Percentiles rank a stretch among this genome's conserved stretches.
phyloP scores from a whole-genome alignment of 2,329 filamentous ascomycete genomes.

The Aaosphaeria pasadenensis region DNA sequence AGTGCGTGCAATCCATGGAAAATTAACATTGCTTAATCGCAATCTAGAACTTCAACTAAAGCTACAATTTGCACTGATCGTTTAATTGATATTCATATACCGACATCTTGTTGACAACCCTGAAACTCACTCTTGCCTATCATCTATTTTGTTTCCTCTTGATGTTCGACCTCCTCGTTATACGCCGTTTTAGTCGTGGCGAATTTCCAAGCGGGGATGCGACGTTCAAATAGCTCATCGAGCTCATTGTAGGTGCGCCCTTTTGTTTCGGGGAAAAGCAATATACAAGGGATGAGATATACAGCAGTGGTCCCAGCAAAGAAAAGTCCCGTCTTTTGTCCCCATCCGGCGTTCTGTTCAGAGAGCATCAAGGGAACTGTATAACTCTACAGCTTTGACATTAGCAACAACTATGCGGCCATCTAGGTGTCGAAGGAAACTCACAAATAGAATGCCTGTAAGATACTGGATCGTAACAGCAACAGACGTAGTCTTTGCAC shows the following conservation, averaged over 20 bases:
- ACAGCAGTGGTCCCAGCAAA: conserved; percentile 74
- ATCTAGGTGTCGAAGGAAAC: not conserved
- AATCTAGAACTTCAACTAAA: no score
- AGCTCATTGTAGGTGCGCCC: conserved; percentile 82
- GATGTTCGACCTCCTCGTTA: not conserved
- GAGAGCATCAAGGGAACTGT: conserved; percentile 7
- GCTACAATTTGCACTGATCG: no score
- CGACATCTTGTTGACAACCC: no score
- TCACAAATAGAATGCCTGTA: conserved; percentile 3
- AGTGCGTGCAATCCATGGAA: no score
- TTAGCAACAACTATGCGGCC: not conserved
- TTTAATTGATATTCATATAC: no score
- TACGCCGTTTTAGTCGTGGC: conserved; percentile 1
- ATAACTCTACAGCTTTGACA: conserved; percentile 1
- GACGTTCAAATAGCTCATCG: conserved; percentile 72
- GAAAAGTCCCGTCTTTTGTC: conserved; percentile 68
- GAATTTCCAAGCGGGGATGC: conserved; percentile 11
- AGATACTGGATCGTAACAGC: conserved; percentile 5
- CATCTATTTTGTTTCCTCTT: not conserved
- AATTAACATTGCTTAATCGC: no score
- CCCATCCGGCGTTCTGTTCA: conserved; percentile 4
- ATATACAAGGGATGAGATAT: conserved; percentile 74
- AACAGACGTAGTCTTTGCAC: conserved; percentile 5
- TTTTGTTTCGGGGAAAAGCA: conserved; percentile 72
- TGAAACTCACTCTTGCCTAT: not conserved